Evolutionary conservation across 805 yeast genomes (phyloP), one percentile per base, ranked within the genome.

Genomic region (Cyberlindnera americana): DNA sequence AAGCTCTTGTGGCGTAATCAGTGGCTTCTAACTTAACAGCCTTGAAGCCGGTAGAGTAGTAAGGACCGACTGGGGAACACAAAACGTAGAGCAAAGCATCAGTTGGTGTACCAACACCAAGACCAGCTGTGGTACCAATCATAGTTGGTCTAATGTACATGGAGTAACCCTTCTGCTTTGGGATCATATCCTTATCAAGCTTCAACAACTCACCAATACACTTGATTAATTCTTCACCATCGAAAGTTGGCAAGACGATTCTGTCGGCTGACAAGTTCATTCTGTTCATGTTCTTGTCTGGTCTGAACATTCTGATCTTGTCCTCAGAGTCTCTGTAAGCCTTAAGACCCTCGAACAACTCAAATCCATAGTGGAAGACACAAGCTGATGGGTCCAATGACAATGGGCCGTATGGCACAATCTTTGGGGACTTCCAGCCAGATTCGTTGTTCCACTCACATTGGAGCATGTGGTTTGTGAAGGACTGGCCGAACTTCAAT

Each of bases 11-110:
- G 36, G 96, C 96, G 54, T 86, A 81, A 61, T 88, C 95, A 25
- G 96, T 90, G 51, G 98, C 97, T 69, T 91, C 96, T 49, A 93
- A 75, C 46, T 78, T 73, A 39, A 93, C 96, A 29, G 98, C 96
- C 68, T 90, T 89, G 79, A 91, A 91, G 15, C 98, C 97, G 15
- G 96, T 84, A 57, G 83, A 75, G 69, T 84, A 88, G 75, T 91
- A 93, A 19, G 98, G 97, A 36, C 98, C 98, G 22, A 91, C 98
- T 21, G 98, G 98, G 14, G 96, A 87, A 31, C 91, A 83, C 62
- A 91, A 90, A 33, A 90, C 88, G 61, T 69, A 93, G 49, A 91
- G 67, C 45, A 87, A 69, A 11, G 98, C 97, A 51, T 72, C 81
- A 54, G 75, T 73, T 37, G 98, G 98, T 25, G 78, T 67, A 35